Evolutionary conservation across 306 rosid species (phyloP), one percentile per base, ranked within the genome.

Genomic region (Senna tora): DNA sequence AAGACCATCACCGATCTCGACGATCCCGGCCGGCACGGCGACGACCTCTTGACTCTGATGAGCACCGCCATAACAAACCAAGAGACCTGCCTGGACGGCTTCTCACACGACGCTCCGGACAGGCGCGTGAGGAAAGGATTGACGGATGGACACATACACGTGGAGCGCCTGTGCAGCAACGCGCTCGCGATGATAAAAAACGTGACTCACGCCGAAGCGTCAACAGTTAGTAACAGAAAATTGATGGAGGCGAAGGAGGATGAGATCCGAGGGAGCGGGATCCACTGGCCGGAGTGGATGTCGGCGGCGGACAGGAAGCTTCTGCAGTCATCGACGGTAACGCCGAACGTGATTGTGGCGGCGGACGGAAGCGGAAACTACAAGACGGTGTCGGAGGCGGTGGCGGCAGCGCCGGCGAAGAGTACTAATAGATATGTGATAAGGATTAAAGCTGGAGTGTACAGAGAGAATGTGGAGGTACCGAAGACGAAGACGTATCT

Each of bases 31-130:
- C 52, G 41, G 0, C 91, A 89, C 28, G 96, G 90, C 0, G 90
- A 91, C 4, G 96, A 94, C 51, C 87, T 94, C 4, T 87, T 86
- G 62, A 94, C 95, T 0, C 65, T 91, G 0, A 73, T 94, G 6
- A 91, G 97, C 45, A 60, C 97, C 33, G 85, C 98, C 67, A 89
- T 94, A 2, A 94, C 98, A 9, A 86, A 93, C 76, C 98, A 93
- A 62, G 90, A 82, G 16, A 87, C 97, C 32, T 94, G 98, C 77
- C 46, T 94, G 36, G 96, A 94, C 54, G 98, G 98, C 0, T 94
- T 94, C 76, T 91, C 97, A 0, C 89, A 94, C 73, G 90, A 87
- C 6, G 65, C 32, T 0, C 92, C 77, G 0, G 93, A 91, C 38
- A 79, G 80, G 62, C 33, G 3, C 3, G 82, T 89, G 6, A 59